These are phyloP conservation scores for Euphorbia tirucalli DNA, from an alignment of 345 rosid species.

Conservation along the genomic window DNA sequence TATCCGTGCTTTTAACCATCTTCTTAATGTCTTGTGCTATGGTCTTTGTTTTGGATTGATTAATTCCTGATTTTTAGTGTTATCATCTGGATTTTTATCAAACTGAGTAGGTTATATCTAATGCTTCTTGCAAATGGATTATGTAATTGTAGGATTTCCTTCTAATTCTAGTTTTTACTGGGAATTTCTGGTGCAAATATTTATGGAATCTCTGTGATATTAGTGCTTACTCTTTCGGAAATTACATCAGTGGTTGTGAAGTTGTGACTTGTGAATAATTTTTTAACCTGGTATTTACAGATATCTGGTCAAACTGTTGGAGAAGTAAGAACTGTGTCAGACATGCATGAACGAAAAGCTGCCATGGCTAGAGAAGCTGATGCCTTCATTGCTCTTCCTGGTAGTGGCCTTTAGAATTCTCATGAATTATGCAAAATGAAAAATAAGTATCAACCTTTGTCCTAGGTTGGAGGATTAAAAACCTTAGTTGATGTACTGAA, in stretches of 20 bases:
- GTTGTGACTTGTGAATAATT: slow-evolving; percentile 12
- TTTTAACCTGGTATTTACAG: slow-evolving; percentile 32
- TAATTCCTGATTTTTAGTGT: slow-evolving; percentile 1
- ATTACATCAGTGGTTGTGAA: not conserved
- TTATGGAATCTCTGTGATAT: no score
- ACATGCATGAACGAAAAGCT: slow-evolving; percentile 98
- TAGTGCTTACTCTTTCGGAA: not conserved
- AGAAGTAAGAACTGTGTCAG: slow-evolving; percentile 73
- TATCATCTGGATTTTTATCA: not conserved
- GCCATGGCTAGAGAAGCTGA: slow-evolving; percentile 96
- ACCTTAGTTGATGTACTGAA: not conserved
- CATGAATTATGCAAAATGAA: no score
- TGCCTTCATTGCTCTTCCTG: slow-evolving; percentile 95
- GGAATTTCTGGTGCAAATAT: not conserved
- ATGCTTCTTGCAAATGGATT: not conserved
- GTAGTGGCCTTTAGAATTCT: slow-evolving; percentile 35
- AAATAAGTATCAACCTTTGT: no score
- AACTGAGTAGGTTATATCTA: not conserved
- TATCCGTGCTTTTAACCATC: slow-evolving; percentile 25
- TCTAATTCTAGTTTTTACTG: not conserved
- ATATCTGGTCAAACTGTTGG: slow-evolving; percentile 91
- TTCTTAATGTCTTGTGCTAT: not conserved
- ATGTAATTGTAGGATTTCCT: not conserved
- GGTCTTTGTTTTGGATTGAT: slow-evolving; percentile 1
- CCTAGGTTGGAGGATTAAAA: no score